Base-by-base conservation (phyloP, 345 rosid genomes). In the Hevea brasiliensis region DNA sequence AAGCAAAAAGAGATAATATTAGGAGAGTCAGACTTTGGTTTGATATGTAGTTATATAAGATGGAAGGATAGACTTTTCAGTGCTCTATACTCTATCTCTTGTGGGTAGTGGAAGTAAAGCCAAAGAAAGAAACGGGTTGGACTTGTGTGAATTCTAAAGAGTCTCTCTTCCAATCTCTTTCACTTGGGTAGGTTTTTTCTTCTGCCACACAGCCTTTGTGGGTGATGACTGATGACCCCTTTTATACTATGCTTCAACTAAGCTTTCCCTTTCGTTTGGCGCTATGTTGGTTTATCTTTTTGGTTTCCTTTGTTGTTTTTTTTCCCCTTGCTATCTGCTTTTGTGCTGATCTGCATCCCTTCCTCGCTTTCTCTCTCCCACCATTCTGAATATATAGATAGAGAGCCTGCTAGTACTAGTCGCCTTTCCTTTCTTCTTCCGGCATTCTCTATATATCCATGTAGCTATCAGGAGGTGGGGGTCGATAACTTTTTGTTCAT, bases 401-500 rank as follows among this genome's bases (percentile, higher is more conserved):
- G 58, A 66, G 70, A 41, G 50, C 63, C 71, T 84, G 82, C 65
- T 76, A 84, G 84, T 61, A 83, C 68, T 72, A 81, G 72, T 86
- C 87, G 58, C 82, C 96, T 90, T 93, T 85, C 72, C 97, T 94
- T 91, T 88, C 83, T 86, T 81, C 84, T 73, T 84, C 90, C 94
- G 97, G 86, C 93, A 86, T 82, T 85, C 91, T 80, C 77, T 69
- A 79, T 85, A 77, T 65, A 80, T 78, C 72, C 82, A 73, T 86
- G 90, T 81, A 81, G 82, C 97, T 79, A 77, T 86, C 88, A 73
- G 78, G 45, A 2, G 68, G 42, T 42, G 74, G 72, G 65, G 68
- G 32, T 63, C 8, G 78, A 51, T 56, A 40, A 67, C 61, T 54
- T 56, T 50, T 48, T 67, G 45, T 72, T 67, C 60, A 24, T 66